phyloP scores from a whole-genome alignment of 2,329 filamentous ascomycete genomes.

The Penicillium vulpinum region DNA sequence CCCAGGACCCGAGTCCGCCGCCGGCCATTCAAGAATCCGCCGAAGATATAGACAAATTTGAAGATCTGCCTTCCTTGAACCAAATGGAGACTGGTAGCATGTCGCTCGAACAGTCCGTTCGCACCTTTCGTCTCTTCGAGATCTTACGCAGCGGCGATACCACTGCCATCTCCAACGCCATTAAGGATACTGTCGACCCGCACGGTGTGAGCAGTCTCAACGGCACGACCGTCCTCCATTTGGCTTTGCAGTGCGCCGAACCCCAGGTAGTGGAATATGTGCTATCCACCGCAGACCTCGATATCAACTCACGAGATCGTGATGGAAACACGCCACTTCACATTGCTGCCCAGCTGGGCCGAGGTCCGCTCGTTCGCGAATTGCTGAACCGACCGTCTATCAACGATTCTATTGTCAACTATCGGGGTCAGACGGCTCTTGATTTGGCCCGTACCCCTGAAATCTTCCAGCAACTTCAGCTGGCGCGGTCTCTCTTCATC shows the following conservation, averaged over 20 bases:
- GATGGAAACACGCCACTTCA: constrained; percentile 95
- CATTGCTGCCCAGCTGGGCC: constrained; percentile 78
- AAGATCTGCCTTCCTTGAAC: constrained; percentile 36
- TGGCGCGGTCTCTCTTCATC: constrained; percentile 84
- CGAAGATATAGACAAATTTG: constrained; percentile 32
- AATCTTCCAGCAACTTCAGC: constrained; percentile 92
- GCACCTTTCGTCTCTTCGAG: constrained; percentile 92
- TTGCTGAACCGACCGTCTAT: constrained; percentile 79
- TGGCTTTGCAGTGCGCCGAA: constrained; percentile 95
- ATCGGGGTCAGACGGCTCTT: constrained; percentile 78
- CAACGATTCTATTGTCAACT: constrained; percentile 85
- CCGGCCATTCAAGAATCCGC: constrained; percentile 24
- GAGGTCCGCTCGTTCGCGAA: constrained; percentile 76
- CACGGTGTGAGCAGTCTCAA: constrained; percentile 47
- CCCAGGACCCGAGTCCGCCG: constrained; percentile 24
- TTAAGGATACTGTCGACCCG: constrained; percentile 59
- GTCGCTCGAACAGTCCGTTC: constrained; percentile 87
- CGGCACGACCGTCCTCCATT: constrained; percentile 86
- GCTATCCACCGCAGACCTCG: constrained; percentile 71
- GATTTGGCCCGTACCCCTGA: constrained; percentile 90
- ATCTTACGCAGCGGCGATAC: constrained; percentile 88
- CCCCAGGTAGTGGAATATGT: constrained; percentile 90
- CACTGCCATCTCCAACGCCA: constrained; percentile 80
- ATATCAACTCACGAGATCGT: constrained; percentile 86
- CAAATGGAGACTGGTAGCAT: constrained; percentile 37